Conservation (phyloP, 163 green algal genomes). For the Chlamydomonas reinhardtii region DNA sequence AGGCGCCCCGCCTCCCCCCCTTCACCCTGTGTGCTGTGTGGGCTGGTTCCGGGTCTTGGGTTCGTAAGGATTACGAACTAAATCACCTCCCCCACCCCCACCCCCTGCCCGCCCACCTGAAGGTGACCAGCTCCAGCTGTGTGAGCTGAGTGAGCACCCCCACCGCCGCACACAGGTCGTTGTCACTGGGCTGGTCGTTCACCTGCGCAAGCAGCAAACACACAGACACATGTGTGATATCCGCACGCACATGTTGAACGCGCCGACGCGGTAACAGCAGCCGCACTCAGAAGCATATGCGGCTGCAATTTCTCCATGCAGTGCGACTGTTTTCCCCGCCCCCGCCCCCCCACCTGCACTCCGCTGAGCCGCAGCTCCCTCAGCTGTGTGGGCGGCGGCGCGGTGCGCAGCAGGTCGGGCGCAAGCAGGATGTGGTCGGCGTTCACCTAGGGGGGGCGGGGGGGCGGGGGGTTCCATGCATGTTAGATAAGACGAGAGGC, state of each 20-base stretch:
- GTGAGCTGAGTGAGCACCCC: slow-evolving; percentile 25
- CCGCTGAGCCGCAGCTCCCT: slow-evolving; percentile 25
- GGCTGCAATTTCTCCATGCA: no score
- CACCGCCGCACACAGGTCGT: slow-evolving; percentile 25
- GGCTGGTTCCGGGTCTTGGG: no score
- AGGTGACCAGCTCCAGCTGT: slow-evolving; percentile 29
- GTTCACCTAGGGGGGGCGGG: background rate
- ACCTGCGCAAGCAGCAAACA: background rate
- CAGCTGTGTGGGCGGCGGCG: slow-evolving; percentile 24
- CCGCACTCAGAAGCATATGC: no score
- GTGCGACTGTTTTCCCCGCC: background rate
- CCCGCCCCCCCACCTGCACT: slow-evolving; percentile 10
- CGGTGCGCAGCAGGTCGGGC: slow-evolving; percentile 18
- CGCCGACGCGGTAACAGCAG: no score
- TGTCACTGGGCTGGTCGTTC: slow-evolving; percentile 39
- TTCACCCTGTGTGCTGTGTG: no score
- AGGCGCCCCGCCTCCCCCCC: no score
- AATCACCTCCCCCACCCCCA: no score
- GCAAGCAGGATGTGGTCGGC: slow-evolving; percentile 40
- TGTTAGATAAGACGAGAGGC: background rate
- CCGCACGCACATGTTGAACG: no score
- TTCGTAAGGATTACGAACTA: no score
- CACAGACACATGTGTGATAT: background rate
- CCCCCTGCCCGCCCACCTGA: background rate
- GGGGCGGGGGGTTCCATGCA: background rate